Evolutionary conservation across 2,329 filamentous ascomycete genomes (phyloP), one percentile per base, ranked within the genome.

Genomic region (Corniculantispora saksenae): DNA sequence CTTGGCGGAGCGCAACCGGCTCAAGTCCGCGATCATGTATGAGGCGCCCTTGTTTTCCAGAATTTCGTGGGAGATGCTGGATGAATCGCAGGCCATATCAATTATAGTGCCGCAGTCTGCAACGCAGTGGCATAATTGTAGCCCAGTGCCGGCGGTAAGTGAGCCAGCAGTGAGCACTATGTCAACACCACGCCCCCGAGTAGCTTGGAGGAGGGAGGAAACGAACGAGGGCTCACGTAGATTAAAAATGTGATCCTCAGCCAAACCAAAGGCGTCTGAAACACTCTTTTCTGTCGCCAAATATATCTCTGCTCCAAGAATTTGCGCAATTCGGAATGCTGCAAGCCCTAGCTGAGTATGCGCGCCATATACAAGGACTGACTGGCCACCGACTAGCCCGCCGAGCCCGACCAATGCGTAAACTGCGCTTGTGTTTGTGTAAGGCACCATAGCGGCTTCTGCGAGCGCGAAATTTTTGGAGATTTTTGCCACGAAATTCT

Each of bases 381-480:
- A 54, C 51, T 54, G 51, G 51, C 51, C 51, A 23, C 51, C 51
- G 5, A 54, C 51, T 19, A 54, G 51, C 51, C 51, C 51, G 51
- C 51, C 51, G 51, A 54, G 51, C 17, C 51, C 51, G 51, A 54
- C 51, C 15, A 54, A 9, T n/a, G 51, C 25, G 17, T 23, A 54
- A 21, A 35, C 51, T n/a, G 51, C 51, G 51, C 51, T 54, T 9
- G 27, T 54, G 27, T 54, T 23, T 7, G 27, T 13, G 17, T 54
- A 54, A 19, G 51, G 51, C 8, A 54, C 32, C 13, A 27, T 54
- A n/a, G 51, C 51, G 15, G 51, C 51, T 35, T 54, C 51, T 29
- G 51, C n/a, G 51, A 54, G 27, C 9, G 27, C 23, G 13, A 23
- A 29, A 27, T 23, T 54, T 21, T 54, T 9, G 27, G 51, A 23